phyloP scores from a whole-genome alignment of 257 asterid genomes.

The Fraxinus excelsior region DNA sequence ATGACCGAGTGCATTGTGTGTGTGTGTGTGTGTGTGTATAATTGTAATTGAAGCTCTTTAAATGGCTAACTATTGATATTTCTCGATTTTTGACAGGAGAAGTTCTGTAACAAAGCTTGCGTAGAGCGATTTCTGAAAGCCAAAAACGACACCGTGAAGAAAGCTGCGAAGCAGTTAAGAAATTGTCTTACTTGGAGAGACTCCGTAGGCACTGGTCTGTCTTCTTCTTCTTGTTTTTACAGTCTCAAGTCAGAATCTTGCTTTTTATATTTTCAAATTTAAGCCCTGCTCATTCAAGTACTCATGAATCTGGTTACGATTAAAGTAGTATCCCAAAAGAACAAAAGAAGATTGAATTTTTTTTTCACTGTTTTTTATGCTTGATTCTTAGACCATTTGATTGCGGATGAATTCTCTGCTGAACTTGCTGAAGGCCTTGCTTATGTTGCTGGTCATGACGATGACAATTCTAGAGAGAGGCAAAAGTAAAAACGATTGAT shows the following conservation, averaged over 20 bases:
- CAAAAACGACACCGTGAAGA: constrained; percentile 53
- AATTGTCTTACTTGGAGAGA: constrained; percentile 91
- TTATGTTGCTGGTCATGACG: constrained; percentile 96
- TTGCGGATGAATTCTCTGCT: constrained; percentile 95
- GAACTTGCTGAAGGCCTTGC: constrained; percentile 94
- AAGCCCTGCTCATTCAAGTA: constrained; percentile 21
- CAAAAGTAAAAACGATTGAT: too few relatives aligned
- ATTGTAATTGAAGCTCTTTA: too few relatives aligned
- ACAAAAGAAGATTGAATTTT: not conserved
- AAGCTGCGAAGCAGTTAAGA: constrained; percentile 64
- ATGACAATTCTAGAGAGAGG: constrained; percentile 25
- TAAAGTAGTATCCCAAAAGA: constrained; percentile 20
- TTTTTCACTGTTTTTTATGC: constrained; percentile 27
- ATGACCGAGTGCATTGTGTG: not conserved
- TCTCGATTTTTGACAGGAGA: constrained; percentile 40
- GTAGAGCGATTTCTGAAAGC: constrained; percentile 49
- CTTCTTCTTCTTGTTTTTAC: constrained; percentile 29
- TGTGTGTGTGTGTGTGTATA: not conserved
- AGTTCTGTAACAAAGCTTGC: constrained; percentile 43
- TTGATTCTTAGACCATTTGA: constrained; percentile 57
- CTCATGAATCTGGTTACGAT: constrained; percentile 1
- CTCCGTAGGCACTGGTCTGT: constrained; percentile 64
- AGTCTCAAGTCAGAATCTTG: constrained; percentile 42
- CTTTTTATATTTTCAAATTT: constrained; percentile 9
- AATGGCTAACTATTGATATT: not conserved